Base-by-base conservation (phyloP, 106 monocot species). In the Vanilla planifolia region DNA sequence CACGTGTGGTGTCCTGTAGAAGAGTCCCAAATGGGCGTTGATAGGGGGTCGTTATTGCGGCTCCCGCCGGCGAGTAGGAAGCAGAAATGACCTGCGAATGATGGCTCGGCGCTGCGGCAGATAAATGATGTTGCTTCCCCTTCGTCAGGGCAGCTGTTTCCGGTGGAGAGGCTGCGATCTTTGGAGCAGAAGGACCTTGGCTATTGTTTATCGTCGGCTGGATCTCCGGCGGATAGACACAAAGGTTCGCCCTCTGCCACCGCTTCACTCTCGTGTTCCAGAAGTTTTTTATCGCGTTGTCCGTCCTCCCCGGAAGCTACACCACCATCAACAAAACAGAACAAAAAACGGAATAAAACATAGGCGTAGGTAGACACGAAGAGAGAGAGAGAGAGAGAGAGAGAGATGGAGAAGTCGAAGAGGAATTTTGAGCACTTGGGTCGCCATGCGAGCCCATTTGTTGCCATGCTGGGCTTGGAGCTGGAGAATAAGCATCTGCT, bases 401-500 rank as follows among this genome's bases (percentile, higher is more conserved):
- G 33, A 55, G 27, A 6, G n/a, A 50, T 25, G 32, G 9, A 42
- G 43, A 46, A 37, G 0, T n/a, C n/a, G n/a, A n/a, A n/a, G n/a
- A n/a, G n/a, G n/a, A 14, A 28, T 27, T 15, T 0, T n/a, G 21
- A 22, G 11, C 52, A 68, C 85, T 15, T 81, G 76, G 23, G 78
- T 56, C 23, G 89, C 84, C 75, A 89, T 89, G 50, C 76, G 81
- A 36, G 89, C 89, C 88, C 89, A 89, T 48, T 81, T 89, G 76
- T 89, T 89, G 35, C 89, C 89, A 43, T 73, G 21, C 67, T 79
- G 68, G 28, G 75, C 68, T 48, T 89, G 89, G 44, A 89, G 81
- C 46, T 67, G 80, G 55, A 76, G 66, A 41, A 89, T 85, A 25
- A 76, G 67, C 44, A 70, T 42, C 76, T 89, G 85, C 66, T 89